A percentile compares a stretch with the other conserved stretches of the same genome.
phyloP scores from a whole-genome alignment of 2,329 filamentous ascomycete genomes.

The Xylariaceae sp. region DNA sequence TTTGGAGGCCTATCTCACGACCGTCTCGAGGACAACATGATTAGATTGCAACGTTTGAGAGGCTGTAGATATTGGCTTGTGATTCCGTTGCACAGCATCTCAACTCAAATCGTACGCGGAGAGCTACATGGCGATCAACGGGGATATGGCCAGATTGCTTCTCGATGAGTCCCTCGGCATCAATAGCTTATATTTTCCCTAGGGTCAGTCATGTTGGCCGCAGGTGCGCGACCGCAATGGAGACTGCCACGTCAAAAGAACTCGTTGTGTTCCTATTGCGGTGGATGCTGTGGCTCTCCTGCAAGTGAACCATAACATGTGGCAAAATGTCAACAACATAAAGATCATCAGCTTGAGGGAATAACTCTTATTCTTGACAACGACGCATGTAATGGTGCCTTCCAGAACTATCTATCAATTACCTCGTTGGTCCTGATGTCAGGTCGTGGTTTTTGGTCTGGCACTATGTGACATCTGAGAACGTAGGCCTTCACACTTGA shows the following conservation, averaged over 20 bases:
- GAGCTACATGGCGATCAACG: constrained; percentile 23
- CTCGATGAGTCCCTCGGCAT: constrained; percentile 24
- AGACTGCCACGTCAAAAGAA: constrained; percentile 33
- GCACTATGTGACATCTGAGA: constrained; percentile 6
- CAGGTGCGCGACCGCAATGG: constrained; percentile 26
- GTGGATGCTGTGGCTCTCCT: constrained; percentile 21
- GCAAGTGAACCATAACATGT: constrained; percentile 21
- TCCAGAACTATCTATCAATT: no score
- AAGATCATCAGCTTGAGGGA: constrained; percentile 1
- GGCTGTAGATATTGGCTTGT: constrained; percentile 19
- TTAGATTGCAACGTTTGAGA: constrained; percentile 12
- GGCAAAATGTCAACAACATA: constrained; percentile 13
- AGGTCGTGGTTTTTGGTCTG: neutral
- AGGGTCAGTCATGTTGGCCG: constrained; percentile 27
- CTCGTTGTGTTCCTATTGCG: constrained; percentile 26
- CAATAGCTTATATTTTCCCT: constrained; percentile 23
- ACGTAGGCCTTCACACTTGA: constrained; percentile 19
- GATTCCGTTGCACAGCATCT: constrained; percentile 26
- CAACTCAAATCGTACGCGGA: constrained; percentile 24
- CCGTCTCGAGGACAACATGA: constrained; percentile 1
- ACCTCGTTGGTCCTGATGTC: no score
- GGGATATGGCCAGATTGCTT: constrained; percentile 24
- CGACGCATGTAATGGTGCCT: neutral
- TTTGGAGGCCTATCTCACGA: constrained; percentile 5
- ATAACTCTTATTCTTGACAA: constrained; percentile 2